phyloP scores from a whole-genome alignment of 331 rosid species.

The Rhamnella rubrinervis region DNA sequence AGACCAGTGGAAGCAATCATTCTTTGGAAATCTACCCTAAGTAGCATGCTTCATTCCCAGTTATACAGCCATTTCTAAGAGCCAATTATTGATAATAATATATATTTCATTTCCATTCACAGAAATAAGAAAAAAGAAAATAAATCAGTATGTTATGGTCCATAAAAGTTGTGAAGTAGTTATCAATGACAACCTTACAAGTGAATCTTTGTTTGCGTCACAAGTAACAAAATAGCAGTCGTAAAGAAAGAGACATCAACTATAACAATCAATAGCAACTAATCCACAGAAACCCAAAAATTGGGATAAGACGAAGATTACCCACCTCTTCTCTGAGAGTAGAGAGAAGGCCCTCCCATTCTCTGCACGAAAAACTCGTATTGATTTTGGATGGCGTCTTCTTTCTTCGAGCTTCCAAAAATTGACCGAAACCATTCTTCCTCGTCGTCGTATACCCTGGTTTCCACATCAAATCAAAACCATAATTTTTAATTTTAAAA shows the following conservation, averaged over 20 bases:
- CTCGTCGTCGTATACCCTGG: constrained; percentile 75
- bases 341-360: constrained; percentile 86
- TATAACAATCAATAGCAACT: neutral
- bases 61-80: no score
- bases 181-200: no score
- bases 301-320: neutral
- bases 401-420: constrained; percentile 63
- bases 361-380: constrained; percentile 85
- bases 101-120: no score
- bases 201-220: no score
- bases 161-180: no score
- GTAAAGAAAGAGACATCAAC: neutral
- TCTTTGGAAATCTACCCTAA: no score
- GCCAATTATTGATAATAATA: no score
- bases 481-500: neutral
- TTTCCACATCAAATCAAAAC: constrained; percentile 5
- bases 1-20: no score
- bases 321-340: constrained; percentile 78
- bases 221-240: no score
- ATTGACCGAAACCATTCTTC: constrained; percentile 82
- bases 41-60: no score
- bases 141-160: no score
- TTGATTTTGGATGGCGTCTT: constrained; percentile 77
- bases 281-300: neutral
- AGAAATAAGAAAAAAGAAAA: no score